phyloP scores from a whole-genome alignment of 2,329 filamentous ascomycete genomes.

The Curvularia sp. region DNA sequence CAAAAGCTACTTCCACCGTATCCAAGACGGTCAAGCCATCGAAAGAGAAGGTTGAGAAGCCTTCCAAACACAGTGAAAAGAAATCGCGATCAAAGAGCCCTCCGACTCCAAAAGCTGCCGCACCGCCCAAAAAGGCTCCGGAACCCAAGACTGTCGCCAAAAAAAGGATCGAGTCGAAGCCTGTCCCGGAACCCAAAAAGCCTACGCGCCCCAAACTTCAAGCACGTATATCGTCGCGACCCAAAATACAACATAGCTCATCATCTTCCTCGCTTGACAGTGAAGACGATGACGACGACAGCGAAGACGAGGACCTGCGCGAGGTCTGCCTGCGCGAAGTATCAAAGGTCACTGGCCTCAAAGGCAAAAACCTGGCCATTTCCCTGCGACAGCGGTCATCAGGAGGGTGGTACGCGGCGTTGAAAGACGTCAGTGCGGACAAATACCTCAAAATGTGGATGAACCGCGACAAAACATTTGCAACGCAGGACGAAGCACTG shows the following conservation, averaged over 20 bases:
- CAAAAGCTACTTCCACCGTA: conserved; percentile 8
- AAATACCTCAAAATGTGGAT: conserved; percentile 45
- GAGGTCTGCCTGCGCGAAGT: conserved; percentile 23
- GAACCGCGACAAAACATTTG: conserved; percentile 36
- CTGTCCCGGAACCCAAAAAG: conserved; percentile 8
- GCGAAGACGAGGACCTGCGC: conserved; percentile 12
- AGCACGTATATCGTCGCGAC: conserved; percentile 12
- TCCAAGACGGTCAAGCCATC: conserved; percentile 8
- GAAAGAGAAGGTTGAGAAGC: conserved; percentile 15
- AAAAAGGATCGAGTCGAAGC: conserved; percentile 14
- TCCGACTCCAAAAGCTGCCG: conserved; percentile 11
- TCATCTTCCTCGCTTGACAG: conserved; percentile 12
- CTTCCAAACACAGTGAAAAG: conserved; percentile 9
- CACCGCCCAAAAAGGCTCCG: conserved; percentile 15
- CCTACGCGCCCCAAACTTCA: conserved; percentile 10
- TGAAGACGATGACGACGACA: conserved; percentile 4
- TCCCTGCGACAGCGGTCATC: conserved; percentile 32
- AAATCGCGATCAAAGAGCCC: conserved; percentile 20
- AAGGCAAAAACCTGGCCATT: conserved; percentile 32
- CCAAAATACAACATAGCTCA: conserved; percentile 12
- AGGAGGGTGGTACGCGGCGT: conserved; percentile 36
- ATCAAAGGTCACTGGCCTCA: conserved; percentile 30
- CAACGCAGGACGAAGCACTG: conserved; percentile 33
- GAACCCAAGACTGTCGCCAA: conserved; percentile 8
- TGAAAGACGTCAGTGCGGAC: conserved; percentile 36